Conservation (phyloP, 176 grass and related monocot species). For the Poa pratensis region DNA sequence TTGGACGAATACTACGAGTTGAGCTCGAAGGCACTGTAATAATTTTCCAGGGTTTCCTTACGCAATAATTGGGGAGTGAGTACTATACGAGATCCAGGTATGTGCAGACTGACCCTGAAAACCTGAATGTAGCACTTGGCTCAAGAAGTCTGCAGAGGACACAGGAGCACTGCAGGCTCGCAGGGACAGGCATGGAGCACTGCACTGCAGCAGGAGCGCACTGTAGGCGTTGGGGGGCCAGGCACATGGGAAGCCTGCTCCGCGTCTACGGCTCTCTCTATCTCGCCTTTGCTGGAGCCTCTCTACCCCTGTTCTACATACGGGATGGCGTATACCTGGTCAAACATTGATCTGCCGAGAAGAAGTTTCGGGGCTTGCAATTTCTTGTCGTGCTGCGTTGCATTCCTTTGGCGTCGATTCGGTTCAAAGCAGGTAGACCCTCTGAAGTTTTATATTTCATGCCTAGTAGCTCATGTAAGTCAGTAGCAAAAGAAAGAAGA, state of each 20-base stretch:
- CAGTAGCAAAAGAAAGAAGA: background rate
- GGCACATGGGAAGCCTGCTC: slow-evolving; percentile 42
- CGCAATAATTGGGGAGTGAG: slow-evolving; percentile 38
- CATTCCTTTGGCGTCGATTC: background rate
- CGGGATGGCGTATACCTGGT: background rate
- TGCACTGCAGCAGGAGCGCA: slow-evolving; percentile 33
- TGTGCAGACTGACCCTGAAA: background rate
- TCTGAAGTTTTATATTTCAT: background rate
- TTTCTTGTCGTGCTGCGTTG: background rate
- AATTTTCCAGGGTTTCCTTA: background rate
- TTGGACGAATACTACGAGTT: background rate
- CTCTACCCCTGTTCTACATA: background rate
- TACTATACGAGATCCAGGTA: slow-evolving; percentile 11
- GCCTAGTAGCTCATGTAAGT: background rate
- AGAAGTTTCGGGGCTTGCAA: background rate
- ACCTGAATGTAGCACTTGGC: slow-evolving; percentile 26
- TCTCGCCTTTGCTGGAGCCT: background rate
- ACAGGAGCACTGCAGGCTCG: slow-evolving; percentile 16
- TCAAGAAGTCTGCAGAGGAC: slow-evolving; percentile 35
- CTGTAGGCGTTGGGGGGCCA: slow-evolving; percentile 31
- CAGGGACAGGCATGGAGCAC: slow-evolving; percentile 42
- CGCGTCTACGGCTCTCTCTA: background rate
- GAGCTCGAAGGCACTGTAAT: background rate
- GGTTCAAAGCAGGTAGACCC: background rate
- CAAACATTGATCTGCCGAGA: background rate